A percentile compares a stretch with the other conserved stretches of the same genome.
Evolutionary conservation across 2,329 filamentous ascomycete species (phyloP).

Genomic region (Calonectria pauciramosa): DNA sequence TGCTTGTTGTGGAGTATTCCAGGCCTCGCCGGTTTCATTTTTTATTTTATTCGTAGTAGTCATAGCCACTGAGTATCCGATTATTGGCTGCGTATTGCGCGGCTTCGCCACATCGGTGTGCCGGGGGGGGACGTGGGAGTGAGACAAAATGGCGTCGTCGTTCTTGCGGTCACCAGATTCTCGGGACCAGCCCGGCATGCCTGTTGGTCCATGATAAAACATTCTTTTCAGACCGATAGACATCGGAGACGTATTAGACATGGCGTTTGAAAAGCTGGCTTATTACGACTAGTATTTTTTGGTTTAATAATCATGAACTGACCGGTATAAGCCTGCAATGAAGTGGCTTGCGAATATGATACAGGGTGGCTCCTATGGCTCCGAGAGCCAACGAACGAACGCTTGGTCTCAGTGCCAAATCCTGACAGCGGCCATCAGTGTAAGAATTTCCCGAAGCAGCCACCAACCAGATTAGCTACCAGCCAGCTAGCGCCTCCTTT

Average conservation of each 20-base stretch:
- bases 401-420: neutral
- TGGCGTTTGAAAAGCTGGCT: neutral
- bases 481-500: neutral
- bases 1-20: neutral
- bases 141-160: neutral
- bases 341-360: neutral
- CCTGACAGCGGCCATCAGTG: neutral
- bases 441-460: neutral
- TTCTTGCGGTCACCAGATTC: conserved; percentile 1
- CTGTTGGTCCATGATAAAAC: neutral
- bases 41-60: neutral
- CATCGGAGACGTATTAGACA: neutral
- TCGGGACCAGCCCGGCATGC: neutral
- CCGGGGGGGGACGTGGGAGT: neutral
- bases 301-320: too few species aligned
- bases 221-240: neutral
- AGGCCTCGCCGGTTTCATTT: neutral
- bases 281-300: neutral
- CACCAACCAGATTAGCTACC: neutral
- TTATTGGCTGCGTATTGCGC: neutral
- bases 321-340: too few species aligned
- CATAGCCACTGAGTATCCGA: neutral
- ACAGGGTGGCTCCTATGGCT: neutral
- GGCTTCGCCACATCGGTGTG: neutral
- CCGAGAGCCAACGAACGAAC: neutral